Base-by-base conservation (phyloP, 768 basidiomycete species). In the Lentinula raphanica region DNA sequence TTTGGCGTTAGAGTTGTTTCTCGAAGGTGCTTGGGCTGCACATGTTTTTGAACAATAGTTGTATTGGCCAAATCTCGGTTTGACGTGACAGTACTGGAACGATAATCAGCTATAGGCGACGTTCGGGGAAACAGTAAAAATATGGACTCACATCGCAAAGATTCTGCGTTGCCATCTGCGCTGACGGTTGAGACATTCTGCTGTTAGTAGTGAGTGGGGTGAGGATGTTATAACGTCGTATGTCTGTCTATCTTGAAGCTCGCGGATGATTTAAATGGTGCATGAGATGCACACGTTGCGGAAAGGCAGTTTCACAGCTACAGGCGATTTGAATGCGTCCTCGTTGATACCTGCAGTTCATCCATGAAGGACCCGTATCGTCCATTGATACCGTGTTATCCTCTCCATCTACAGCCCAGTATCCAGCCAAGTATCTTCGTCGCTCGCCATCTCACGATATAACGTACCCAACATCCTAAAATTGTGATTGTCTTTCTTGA, bases 21-120 rank as follows among this genome's bases (percentile, higher is more conserved):
- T 42, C 19, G 54, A 46, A 23, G 72, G 72, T 44, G 74, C 79
- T 62, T 79, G 78, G 8, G 66, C 66, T 13, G 79, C 81, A 63
- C 81, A 82, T n/a, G 78, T 81, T 71, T 81, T 81, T 38, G 79
- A 80, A 63, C 80, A 82, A 57, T 75, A 82, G 0, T 71, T 65
- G 60, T 79, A 74, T 46, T 73, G 74, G 2, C 70, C 70, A 62
- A 76, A 79, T 60, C 72, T 79, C 28, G 79, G 78, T 60, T 80
- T 79, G 69, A 75, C 72, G 60, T 79, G 73, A 59, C 81, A 83
- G 59, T 77, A 78, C 81, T 83, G 59, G 3, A 61, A 23, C 8
- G 25, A 27, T 23, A 8, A 4, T 23, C 8, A 40, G 5, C n/a
- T n/a, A n/a, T n/a, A n/a, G n/a, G 19, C 31, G 13, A 21, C 7